Evolutionary conservation across 1,284 basidiomycete genomes (phyloP).

Genomic region (Cryptococcus deneoformans): DNA sequence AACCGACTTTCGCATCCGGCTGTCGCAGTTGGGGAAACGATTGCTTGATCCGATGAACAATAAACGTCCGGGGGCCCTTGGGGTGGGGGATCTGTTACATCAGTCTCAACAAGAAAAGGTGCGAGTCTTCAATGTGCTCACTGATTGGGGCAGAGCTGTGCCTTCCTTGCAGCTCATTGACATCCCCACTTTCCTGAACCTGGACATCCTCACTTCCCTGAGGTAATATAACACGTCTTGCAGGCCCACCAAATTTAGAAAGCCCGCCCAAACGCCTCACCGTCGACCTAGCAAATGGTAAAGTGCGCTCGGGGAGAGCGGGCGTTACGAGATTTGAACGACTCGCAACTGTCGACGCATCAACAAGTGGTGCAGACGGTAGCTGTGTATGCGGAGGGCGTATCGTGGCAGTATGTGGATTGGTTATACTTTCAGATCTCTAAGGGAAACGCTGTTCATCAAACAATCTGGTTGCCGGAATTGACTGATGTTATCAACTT

Average conservation of each 20-base stretch:
- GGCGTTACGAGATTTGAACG: slow-evolving; percentile 23
- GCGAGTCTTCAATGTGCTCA: slow-evolving; percentile 8
- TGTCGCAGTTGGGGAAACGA: too few relatives aligned
- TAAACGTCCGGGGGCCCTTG: too few relatives aligned
- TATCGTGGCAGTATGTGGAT: slow-evolving; percentile 19
- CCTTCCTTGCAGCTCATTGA: neutral
- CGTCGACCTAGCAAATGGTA: slow-evolving; percentile 10
- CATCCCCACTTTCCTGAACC: neutral
- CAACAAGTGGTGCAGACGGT: slow-evolving; percentile 22
- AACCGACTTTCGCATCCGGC: too few relatives aligned
- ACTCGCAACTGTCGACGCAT: slow-evolving; percentile 1
- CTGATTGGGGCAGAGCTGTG: slow-evolving; percentile 14
- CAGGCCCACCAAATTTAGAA: slow-evolving; percentile 44
- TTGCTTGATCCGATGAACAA: too few relatives aligned
- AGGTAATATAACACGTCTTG: slow-evolving; percentile 26
- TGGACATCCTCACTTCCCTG: slow-evolving; percentile 13
- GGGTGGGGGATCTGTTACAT: too few relatives aligned
- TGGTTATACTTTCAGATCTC: slow-evolving; percentile 8
- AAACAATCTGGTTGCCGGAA: too few relatives aligned
- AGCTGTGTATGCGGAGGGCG: slow-evolving; percentile 23
- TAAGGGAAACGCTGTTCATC: neutral
- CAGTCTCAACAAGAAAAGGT: neutral
- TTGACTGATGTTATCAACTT: too few relatives aligned
- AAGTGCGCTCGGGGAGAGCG: slow-evolving; percentile 17
- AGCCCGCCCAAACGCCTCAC: slow-evolving; percentile 31